Base-by-base conservation (phyloP, 1,284 basidiomycete genomes). In the Heterobasidion parviporum region DNA sequence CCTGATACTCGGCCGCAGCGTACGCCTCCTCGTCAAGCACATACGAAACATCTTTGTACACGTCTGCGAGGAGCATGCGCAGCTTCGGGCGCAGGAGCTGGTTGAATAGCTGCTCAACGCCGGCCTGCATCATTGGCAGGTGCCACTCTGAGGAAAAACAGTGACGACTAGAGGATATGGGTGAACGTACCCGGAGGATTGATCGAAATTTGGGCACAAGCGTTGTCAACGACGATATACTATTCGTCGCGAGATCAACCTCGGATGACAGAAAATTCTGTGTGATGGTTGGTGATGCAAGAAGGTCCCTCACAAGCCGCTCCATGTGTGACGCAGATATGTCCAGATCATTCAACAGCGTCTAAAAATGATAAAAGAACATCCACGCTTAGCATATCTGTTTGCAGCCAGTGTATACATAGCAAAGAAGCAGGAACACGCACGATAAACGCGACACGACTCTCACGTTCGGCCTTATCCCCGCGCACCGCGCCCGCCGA, bases 61-160 rank as follows among this genome's bases (percentile, higher is more conserved):
- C 81, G 56, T 99, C 96, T 4, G 83, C 71, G 43, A 98, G 78
- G 50, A 99, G 74, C 10, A 83, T 87, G 16, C 94, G 83, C 36
- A 99, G 69, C 56, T 87, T 87, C 0, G 95, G 92, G 26, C 93
- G 81, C 56, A 95, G 80, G 8, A 98, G 77, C 65, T 97, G 93
- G 61, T 92, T 95, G 75, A 98, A 98, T 20, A 98, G 75, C 64
- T 95, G 92, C 62, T 98, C 96, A 45, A 98, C 78, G 38, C 95
- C 93, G 9, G 82, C 78, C 86, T 95, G 67, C 2, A 59, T 20
- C 33, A 52, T 78, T 58, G 2, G 2, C 10, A 48, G 46, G 4
- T 12, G 10, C 10, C 3, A 48, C 3, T 14, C 16, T 10, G 18
- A 32, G 10, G 18, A 32, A 48, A 32, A 48, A 48, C 3, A 48